phyloP scores from a whole-genome alignment of 2,329 filamentous ascomycete genomes.

The Rhynchosporium graminicola region DNA sequence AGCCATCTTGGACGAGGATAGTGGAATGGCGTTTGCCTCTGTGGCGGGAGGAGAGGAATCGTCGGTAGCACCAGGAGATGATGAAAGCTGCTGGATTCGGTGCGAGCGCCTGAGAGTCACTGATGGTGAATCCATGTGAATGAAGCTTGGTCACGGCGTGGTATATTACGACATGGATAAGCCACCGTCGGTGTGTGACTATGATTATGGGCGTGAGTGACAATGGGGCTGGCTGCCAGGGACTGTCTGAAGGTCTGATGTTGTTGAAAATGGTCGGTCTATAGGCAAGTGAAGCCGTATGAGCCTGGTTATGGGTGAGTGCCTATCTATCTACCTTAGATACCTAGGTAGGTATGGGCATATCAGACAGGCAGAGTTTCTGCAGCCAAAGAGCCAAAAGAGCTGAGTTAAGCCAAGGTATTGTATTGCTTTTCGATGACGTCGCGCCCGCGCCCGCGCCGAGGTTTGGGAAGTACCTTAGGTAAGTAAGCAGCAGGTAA shows the following conservation, averaged over 20 bases:
- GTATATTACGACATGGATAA: neutral
- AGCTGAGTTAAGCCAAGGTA: no score
- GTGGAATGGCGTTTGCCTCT: neutral
- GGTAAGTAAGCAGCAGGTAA: no score
- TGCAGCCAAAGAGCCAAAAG: no score
- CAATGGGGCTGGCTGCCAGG: slow-evolving; percentile 18
- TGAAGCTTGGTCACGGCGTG: no score
- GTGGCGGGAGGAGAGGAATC: neutral
- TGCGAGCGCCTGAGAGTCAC: slow-evolving; percentile 36
- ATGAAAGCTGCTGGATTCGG: slow-evolving; percentile 33
- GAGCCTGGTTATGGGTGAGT: no score
- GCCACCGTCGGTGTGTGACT: neutral
- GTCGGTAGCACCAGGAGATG: slow-evolving; percentile 21
- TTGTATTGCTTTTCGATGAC: no score
- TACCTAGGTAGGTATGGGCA: no score
- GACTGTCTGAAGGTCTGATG: slow-evolving; percentile 27
- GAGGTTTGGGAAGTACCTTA: no score
- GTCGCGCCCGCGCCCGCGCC: no score
- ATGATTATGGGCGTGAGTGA: slow-evolving; percentile 4
- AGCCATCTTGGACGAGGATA: slow-evolving; percentile 24
- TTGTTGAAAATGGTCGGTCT: slow-evolving; percentile 11
- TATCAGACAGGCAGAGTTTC: no score
- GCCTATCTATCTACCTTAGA: no score
- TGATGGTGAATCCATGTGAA: slow-evolving; percentile 36
- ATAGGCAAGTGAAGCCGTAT: no score